Base-by-base conservation (phyloP, 352 stramenopile species). In the Pythium pyrilobum region DNA sequence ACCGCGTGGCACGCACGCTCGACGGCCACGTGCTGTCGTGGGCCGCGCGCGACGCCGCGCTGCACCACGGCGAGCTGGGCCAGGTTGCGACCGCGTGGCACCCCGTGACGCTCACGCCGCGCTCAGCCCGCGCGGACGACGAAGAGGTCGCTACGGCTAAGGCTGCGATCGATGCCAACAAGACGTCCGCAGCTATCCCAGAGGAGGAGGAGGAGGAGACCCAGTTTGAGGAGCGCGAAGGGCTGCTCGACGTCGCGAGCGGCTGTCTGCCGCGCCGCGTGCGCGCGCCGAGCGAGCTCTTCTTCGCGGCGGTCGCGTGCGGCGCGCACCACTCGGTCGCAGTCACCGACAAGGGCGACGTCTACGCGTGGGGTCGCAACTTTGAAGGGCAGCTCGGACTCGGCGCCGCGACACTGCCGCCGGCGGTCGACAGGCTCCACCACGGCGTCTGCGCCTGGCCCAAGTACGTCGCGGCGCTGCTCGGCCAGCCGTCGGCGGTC, bases 311-410 rank as follows among this genome's bases (percentile, higher is more conserved):
- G 24, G 52, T 96, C 16, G 71, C 78, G 16, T 96, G 86, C 37
- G 89, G 87, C 16, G 55, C 62, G 24, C 51, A 69, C 24, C 89
- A 97, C 50, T 81, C 72, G 5, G 77, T 74, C 41, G 85, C 85
- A 2, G 27, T 96, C 44, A 94, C 84, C 1, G 55, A 82, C n/a
- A 72, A 62, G 23, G 86, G 87, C 16, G 87, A 95, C 40, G 29
- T 96, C 21, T 96, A 96, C 64, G 89, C 87, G 4, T 97, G 88
- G 88, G 89, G 89, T 2, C 62, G 85, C 15, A 94, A 93, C 53
- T 83, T 78, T 15, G 84, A 96, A 57, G 89, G 87, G 0, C 87
- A 97, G 42, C 74, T 96, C 7, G 89, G 89, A 1, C 79, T 88
- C 16, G 58, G 66, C 9, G 64, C 71, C 7, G 53, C 27, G 10